Conservation (phyloP, 108 stramenopile species). For the Nitzschia sp. region DNA sequence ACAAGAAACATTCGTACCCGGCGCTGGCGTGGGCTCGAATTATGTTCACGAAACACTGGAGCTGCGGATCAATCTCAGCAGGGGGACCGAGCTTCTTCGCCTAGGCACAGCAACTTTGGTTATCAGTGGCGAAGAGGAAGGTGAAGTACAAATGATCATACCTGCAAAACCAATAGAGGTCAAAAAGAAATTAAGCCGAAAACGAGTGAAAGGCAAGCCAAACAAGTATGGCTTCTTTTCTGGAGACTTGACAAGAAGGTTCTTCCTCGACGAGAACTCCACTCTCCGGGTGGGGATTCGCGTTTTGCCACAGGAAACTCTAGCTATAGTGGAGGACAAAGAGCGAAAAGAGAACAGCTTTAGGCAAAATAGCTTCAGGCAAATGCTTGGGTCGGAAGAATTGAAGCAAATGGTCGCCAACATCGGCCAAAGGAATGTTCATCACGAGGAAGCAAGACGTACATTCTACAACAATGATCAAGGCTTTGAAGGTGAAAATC, state of each 20-base stretch:
- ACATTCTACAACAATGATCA: not conserved
- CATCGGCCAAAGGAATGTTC: not conserved
- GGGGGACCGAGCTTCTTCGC: constrained; percentile 51
- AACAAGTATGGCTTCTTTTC: constrained; percentile 38
- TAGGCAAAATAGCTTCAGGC: not conserved
- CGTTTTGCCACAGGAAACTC: constrained; percentile 35
- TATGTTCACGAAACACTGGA: constrained; percentile 43
- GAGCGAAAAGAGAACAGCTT: constrained; percentile 24
- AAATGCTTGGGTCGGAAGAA: constrained; percentile 13
- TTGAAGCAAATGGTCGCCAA: constrained; percentile 1
- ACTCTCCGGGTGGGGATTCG: constrained; percentile 38
- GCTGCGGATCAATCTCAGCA: constrained; percentile 32
- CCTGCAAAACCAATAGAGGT: constrained; percentile 21
- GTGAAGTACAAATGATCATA: constrained; percentile 30
- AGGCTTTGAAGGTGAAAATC: not conserved
- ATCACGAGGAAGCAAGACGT: not conserved
- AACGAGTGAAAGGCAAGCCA: constrained; percentile 10
- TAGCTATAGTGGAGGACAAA: constrained; percentile 8
- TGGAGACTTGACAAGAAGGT: constrained; percentile 24
- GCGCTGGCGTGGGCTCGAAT: constrained; percentile 23
- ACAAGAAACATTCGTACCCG: constrained; percentile 10
- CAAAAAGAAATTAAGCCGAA: constrained; percentile 21
- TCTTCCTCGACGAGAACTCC: constrained; percentile 40
- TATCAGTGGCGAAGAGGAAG: constrained; percentile 52
- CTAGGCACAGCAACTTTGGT: constrained; percentile 52